Evolutionary conservation across 129 eudicot genomes (phyloP), one percentile per base, ranked within the genome.

Genomic region (Scalesia atractyloides): DNA sequence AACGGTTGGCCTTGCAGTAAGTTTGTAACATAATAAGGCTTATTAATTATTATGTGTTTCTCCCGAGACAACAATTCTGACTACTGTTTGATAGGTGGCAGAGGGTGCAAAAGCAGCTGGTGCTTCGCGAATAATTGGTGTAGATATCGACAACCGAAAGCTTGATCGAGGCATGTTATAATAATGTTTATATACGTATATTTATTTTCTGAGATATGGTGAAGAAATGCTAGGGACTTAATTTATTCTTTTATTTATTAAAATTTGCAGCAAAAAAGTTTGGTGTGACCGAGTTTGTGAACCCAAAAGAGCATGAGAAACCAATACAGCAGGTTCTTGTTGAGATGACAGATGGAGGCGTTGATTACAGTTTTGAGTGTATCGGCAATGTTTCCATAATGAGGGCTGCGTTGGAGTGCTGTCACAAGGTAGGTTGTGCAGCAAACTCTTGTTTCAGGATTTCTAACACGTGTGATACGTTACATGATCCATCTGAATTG

Each of bases 91-190:
- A 73, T 71, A 95, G 99, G 99, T 95, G 78, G 99, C 97, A 20
- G 99, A 95, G 88, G 99, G 99, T 82, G 99, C 99, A 76, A 95
- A 95, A 86, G 80, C 97, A 80, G 96, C 99, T 64, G 97, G 99
- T 60, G 99, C 99, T 77, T 80, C 97, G 58, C 81, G 97, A 60
- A 74, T 95, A 20, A 95, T 95, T 68, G 99, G 99, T 36, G 66
- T 95, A 41, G 99, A 95, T 77, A 88, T 95, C 33, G 99, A 95
- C 84, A 75, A 68, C 83, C 86, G 89, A 68, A 95, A 95, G 86
- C 91, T 74, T 68, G 99, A 95, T 34, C 72, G 57, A 74, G 99
- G 97, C 80, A 81, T 64, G 73, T 58, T 52, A 60, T 24, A 58
- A 14, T 60, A 13, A 13, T 26, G 46, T 41, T 5, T 52, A 16